A percentile compares a stretch with the other conserved stretches of the same genome.
These are phyloP conservation scores for Luvunga scandens DNA, from an alignment of 345 rosid genomes.

Conservation along the genomic window DNA sequence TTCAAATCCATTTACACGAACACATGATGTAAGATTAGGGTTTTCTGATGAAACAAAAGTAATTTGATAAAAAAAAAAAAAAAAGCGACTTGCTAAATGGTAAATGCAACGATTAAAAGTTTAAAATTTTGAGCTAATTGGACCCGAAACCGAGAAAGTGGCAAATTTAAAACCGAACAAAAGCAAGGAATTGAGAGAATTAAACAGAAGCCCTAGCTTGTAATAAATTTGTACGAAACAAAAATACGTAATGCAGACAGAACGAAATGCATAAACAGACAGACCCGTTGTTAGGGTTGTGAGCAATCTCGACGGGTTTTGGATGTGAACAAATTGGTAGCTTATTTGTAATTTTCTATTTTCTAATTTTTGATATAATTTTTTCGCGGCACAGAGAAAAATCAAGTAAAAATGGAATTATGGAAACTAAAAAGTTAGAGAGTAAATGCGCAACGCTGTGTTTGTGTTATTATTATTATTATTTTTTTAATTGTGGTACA, in stretches of 20 bases:
- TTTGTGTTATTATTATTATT: too few relatives aligned
- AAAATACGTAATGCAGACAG: background rate
- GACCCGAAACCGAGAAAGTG: background rate
- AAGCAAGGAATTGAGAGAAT: background rate
- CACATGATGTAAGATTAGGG: slow-evolving; percentile 4
- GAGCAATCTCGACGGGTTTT: background rate
- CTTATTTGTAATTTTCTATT: too few relatives aligned
- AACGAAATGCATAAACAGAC: background rate
- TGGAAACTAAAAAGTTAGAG: too few relatives aligned
- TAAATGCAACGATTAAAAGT: background rate
- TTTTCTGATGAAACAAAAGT: background rate
- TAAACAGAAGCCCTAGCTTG: background rate
- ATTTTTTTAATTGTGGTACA: too few relatives aligned
- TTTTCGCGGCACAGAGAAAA: background rate
- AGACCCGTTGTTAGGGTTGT: background rate
- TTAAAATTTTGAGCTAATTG: background rate
- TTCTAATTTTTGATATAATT: background rate
- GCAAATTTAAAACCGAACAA: background rate
- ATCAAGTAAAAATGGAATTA: background rate
- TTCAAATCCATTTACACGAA: slow-evolving; percentile 23
- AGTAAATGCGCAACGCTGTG: too few relatives aligned
- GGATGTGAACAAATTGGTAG: background rate
- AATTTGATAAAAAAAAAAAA: background rate
- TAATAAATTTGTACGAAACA: background rate
- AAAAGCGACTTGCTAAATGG: background rate